Evolutionary conservation across 176 grass and related monocot genomes (phyloP), one percentile per base, ranked within the genome.

Genomic region (Paspalum notatum): DNA sequence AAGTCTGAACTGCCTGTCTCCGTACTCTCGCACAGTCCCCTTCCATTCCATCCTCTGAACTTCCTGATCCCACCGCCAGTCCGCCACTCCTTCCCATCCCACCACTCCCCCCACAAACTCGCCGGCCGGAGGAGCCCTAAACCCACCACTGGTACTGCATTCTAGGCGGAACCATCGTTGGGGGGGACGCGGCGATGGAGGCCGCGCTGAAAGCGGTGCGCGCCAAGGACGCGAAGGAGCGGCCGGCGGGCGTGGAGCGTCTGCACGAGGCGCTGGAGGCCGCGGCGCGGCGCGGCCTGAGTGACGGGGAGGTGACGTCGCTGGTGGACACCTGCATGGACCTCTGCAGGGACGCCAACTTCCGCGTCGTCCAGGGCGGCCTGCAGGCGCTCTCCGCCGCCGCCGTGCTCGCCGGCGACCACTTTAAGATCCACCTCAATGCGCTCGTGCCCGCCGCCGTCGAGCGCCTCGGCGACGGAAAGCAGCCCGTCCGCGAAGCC

Each of bases 371-470:
- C 54, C 89, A 97, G 80, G 91, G 91, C 20, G 91, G 89, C 25
- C 82, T 94, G 13, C 91, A 97, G 85, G 94, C 89, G 42, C 74
- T 97, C 68, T 94, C 94, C 15, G 85, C 91, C n/a, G 89, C 91
- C 15, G 91, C 91, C 5, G 94, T 97, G 58, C 82, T 97, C 62
- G 91, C 89, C 70, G 94, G 94, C 58, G 94, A 94, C n/a, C 91
- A 97, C 74, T 88, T 94, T 32, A 91, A 97, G 89, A 79, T 97
- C 61, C 94, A 91, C 75, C 88, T 97, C 32, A 97, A 97, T 38
- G 85, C 76, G 2, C 91, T 97, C 13, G 87, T 97, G 12, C 94
- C 94, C 8, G 79, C 82, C 11, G 57, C 84, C 73, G 94, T 97
- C 7, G 91, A 97, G 80, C 71, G 91, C 8, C 89, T 97, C 18